Percentiles rank a stretch among this genome's conserved stretches.
Evolutionary conservation across 176 grass and related monocot species (phyloP).

Genomic region (Carex scoparia): DNA sequence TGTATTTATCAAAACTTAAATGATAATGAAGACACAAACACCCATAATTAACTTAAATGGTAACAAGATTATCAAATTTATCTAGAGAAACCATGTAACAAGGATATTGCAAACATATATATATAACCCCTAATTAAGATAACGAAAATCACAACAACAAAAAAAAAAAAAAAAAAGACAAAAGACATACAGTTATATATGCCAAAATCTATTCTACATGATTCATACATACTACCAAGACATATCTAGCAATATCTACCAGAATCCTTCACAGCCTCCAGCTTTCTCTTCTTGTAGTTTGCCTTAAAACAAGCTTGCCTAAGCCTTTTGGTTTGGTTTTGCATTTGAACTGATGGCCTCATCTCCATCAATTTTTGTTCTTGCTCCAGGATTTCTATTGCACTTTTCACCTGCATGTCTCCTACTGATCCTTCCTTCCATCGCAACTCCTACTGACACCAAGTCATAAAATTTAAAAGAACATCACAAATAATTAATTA

Average conservation of each 20-base stretch:
- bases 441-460: slow-evolving; percentile 3
- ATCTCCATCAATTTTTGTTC: slow-evolving; percentile 26
- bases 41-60: neutral
- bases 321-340: neutral
- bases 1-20: too few species aligned
- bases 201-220: neutral
- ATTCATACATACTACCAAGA: neutral
- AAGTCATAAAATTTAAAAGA: neutral
- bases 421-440: neutral
- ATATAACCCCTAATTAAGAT: neutral
- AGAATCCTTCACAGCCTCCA: neutral
- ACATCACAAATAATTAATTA: neutral
- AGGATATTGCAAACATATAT: neutral
- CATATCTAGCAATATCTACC: neutral
- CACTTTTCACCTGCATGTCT: neutral
- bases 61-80: neutral
- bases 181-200: neutral
- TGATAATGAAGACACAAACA: neutral
- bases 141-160: neutral
- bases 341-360: neutral
- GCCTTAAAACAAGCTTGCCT: slow-evolving; percentile 24
- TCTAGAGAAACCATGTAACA: neutral
- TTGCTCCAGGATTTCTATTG: slow-evolving; percentile 4
- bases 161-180: neutral
- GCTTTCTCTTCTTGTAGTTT: slow-evolving; percentile 27